Evolutionary conservation across 2,329 filamentous ascomycete genomes (phyloP).

Genomic region (Fusarium austroafricanum): DNA sequence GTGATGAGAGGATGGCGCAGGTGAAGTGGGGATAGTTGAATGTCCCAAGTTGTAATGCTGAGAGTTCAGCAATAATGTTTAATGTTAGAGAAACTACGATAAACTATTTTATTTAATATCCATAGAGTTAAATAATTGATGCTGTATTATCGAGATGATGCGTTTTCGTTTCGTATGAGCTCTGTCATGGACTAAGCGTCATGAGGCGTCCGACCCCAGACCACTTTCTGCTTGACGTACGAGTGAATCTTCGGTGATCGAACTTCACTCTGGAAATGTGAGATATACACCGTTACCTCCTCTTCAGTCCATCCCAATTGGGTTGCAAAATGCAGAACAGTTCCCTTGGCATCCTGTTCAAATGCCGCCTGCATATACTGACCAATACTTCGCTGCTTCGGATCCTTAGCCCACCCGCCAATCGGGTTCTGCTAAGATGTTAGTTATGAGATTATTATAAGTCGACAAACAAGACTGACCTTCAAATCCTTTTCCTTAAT

Average conservation of each 20-base stretch:
- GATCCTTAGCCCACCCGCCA: slow-evolving; percentile 12
- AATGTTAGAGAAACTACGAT: no score
- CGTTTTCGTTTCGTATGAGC: no score
- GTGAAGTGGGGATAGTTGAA: neutral
- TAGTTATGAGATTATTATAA: neutral
- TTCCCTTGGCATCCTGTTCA: neutral
- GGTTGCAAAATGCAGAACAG: slow-evolving; percentile 3
- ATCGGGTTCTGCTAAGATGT: neutral
- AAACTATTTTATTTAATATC: no score
- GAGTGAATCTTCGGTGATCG: slow-evolving; percentile 12
- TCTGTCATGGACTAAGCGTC: no score
- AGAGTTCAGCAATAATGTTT: no score
- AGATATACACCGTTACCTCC: neutral
- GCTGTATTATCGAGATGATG: no score
- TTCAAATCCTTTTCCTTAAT: slow-evolving; percentile 4
- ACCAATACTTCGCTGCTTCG: neutral
- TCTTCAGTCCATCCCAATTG: neutral
- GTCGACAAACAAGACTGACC: neutral
- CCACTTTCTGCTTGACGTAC: neutral
- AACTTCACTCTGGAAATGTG: neutral
- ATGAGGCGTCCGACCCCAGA: slow-evolving; percentile 8
- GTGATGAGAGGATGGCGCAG: neutral
- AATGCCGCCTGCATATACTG: neutral
- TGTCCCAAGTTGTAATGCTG: no score
- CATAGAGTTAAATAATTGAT: no score